Evolutionary conservation across 2,329 filamentous ascomycete genomes (phyloP).

Genomic region (Neoscytalidium dimidiatum): DNA sequence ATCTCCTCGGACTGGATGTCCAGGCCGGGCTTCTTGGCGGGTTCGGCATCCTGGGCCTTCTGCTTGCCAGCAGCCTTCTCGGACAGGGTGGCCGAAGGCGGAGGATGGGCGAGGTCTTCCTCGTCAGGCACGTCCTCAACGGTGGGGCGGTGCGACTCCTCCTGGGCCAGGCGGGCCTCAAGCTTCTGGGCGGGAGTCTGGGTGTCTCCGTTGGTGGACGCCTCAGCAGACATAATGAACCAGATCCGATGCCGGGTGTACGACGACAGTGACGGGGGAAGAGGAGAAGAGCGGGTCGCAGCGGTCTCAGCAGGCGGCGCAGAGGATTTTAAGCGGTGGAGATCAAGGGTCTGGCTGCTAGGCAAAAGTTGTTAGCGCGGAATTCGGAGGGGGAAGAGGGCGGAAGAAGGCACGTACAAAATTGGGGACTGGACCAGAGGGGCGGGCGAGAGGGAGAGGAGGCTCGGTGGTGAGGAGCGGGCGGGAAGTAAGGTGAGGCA

Average conservation of each 20-base stretch:
- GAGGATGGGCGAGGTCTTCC: constrained; percentile 65
- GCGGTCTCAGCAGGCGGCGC: constrained; percentile 42
- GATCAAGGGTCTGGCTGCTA: constrained; percentile 36
- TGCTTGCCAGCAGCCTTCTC: constrained; percentile 70
- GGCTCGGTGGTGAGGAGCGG: not conserved
- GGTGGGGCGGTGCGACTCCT: constrained; percentile 62
- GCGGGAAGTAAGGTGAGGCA: constrained; percentile 19
- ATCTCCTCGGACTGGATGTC: constrained; percentile 87
- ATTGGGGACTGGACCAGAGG: not conserved
- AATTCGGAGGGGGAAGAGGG: not conserved
- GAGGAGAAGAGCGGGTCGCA: constrained; percentile 41
- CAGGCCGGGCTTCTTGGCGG: constrained; percentile 48
- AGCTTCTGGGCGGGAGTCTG: constrained; percentile 58
- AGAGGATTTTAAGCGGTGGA: constrained; percentile 37
- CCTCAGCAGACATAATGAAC: constrained; percentile 38
- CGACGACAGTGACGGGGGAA: constrained; percentile 11
- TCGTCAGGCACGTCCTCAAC: constrained; percentile 83
- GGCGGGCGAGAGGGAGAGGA: constrained; percentile 6
- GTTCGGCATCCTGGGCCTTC: constrained; percentile 55
- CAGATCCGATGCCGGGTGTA: constrained; percentile 17
- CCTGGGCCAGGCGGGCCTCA: constrained; percentile 60
- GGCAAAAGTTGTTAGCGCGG: constrained; percentile 37
- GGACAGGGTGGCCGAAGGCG: constrained; percentile 56
- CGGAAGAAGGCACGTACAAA: constrained; percentile 23
- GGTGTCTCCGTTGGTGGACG: constrained; percentile 36